Conservation (phyloP, 805 yeast species). For the Ogataea pini region DNA sequence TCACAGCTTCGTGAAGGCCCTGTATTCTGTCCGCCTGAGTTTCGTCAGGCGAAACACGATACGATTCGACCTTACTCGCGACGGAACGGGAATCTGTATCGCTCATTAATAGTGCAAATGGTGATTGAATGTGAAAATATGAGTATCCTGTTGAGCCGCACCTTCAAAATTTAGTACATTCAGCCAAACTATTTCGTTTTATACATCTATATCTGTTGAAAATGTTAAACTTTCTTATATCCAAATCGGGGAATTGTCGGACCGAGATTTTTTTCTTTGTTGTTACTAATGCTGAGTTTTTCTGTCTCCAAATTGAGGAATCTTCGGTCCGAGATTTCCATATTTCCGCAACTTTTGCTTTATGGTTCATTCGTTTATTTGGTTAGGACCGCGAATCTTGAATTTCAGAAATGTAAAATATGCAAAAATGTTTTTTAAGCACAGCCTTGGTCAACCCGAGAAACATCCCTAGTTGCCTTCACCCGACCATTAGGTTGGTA, state of each 20-base stretch:
- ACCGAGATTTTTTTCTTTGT: not conserved
- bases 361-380: not conserved
- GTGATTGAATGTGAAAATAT: not conserved
- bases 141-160: not conserved
- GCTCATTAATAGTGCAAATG: not conserved
- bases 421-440: too few relatives aligned
- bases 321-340: constrained; percentile 3
- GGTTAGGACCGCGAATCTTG: not conserved
- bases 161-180: too few relatives aligned
- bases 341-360: not conserved
- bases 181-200: too few relatives aligned
- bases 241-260: too few relatives aligned
- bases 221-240: too few relatives aligned
- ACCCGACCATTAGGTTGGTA: too few relatives aligned
- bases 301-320: constrained; percentile 5
- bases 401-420: too few relatives aligned
- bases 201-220: too few relatives aligned
- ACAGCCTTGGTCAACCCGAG: too few relatives aligned
- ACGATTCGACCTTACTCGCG: constrained; percentile 8
- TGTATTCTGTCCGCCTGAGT: constrained; percentile 6
- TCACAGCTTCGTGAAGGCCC: constrained; percentile 15
- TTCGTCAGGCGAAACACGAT: constrained; percentile 2
- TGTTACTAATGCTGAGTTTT: not conserved
- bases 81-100: constrained; percentile 2
- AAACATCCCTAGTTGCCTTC: too few relatives aligned